Evolutionary conservation across 371 early-diverging fungal species (phyloP), one percentile per base, ranked within the genome.

Genomic region (Mortierella sp.): DNA sequence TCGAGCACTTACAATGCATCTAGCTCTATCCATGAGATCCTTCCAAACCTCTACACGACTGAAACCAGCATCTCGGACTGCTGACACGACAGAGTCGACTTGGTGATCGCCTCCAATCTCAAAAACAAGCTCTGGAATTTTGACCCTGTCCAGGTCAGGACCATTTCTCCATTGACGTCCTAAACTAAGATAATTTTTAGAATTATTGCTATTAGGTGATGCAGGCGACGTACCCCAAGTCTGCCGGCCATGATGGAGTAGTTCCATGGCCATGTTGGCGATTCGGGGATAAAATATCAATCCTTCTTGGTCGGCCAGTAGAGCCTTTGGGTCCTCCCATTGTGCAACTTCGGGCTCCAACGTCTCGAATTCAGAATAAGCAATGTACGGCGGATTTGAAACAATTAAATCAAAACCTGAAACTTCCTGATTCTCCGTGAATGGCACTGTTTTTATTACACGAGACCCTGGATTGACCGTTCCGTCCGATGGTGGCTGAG

Each of bases 371-470:
- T 97, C 97, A 0, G 84, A 75, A 4, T 78, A 81, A 0, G 96
- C 87, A n/a, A 98, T 89, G 70, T 98, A 97, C 0, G 98, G 98
- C 22, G 98, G 98, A 78, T 98, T 98, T 50, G 95, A 88, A 0
- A 96, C 91, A 21, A 98, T 84, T 53, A 97, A 48, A 70, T 97
- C 89, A 67, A 86, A 88, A 19, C 78, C 69, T 28, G 53, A 3
- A 24, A 22, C 13, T 55, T 13, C 22, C 2, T 55, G 53, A 28
- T 32, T 21, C 45, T 40, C 11, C n/a, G 1, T 32, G 19, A 28
- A n/a, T 38, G 36, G 11, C 21, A 16, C 24, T 47, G 5, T 11
- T 43, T 36, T 45, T 43, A 10, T 16, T 47, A 32, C 28, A 10
- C 1, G 32, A 28, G 24, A 28, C 9, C 32, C 58, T 24, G 22